Conservation (phyloP, 805 yeast genomes). For the Candida sphagnicola region DNA sequence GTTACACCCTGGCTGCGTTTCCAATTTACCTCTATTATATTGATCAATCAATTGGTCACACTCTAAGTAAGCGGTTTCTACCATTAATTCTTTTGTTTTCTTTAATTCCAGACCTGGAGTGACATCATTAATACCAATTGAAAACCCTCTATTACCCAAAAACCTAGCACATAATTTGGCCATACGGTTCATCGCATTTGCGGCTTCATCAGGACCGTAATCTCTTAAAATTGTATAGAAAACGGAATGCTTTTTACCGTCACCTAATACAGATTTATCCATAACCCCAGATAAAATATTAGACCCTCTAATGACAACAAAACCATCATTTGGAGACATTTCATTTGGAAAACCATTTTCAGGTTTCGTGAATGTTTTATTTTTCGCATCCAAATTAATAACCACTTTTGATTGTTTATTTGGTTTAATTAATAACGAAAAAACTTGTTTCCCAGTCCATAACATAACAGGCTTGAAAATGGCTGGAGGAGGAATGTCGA, state of each 20-base stretch:
- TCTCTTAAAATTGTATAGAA: constrained; percentile 94
- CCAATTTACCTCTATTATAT: constrained; percentile 81
- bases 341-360: constrained; percentile 68
- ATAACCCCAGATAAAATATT: constrained; percentile 87
- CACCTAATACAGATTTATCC: constrained; percentile 96
- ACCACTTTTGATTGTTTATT: constrained; percentile 70
- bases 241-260: constrained; percentile 96
- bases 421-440: constrained; percentile 82
- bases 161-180: constrained; percentile 97
- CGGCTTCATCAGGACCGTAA: constrained; percentile 96
- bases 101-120: constrained; percentile 84
- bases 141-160: constrained; percentile 92
- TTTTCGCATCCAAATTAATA: constrained; percentile 91
- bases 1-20: constrained; percentile 98
- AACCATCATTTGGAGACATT: constrained; percentile 98
- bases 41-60: constrained; percentile 86
- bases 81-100: constrained; percentile 77
- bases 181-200: constrained; percentile 96
- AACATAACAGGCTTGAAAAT: constrained; percentile 81
- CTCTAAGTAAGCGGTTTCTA: constrained; percentile 82
- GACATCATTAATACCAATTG: constrained; percentile 96
- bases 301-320: constrained; percentile 84
- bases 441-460: constrained; percentile 98
- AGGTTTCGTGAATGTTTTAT: constrained; percentile 85
- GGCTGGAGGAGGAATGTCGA: constrained; percentile 95